phyloP scores from a whole-genome alignment of 257 asterid species.

The Prunella vulgaris region DNA sequence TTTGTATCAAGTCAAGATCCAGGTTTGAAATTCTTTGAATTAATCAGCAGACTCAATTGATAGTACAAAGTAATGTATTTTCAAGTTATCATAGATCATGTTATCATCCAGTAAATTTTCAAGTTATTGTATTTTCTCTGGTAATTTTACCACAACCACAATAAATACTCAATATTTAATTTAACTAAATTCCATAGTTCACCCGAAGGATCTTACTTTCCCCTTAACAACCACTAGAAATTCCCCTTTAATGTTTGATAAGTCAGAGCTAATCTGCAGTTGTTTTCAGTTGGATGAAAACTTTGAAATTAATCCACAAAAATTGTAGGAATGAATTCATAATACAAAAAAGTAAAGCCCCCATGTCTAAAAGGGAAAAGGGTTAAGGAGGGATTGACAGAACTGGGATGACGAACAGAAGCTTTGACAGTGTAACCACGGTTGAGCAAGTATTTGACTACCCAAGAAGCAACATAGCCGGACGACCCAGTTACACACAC shows the following conservation, averaged over 20 bases:
- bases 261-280: too few relatives aligned
- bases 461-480: conserved; percentile 43
- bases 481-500: conserved; percentile 41
- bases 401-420: conserved; percentile 33
- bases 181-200: not conserved
- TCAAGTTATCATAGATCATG: not conserved
- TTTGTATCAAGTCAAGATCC: not conserved
- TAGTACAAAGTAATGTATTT: not conserved
- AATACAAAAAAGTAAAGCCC: too few relatives aligned
- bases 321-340: too few relatives aligned
- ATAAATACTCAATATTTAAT: not conserved
- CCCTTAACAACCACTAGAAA: not conserved
- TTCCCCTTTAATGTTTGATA: not conserved
- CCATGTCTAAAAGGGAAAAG: not conserved
- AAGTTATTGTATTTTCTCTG: not conserved
- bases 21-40: not conserved
- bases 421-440: conserved; percentile 42
- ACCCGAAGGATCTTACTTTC: not conserved
- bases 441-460: conserved; percentile 32
- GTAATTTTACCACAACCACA: not conserved
- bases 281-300: not conserved
- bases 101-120: not conserved
- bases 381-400: not conserved
- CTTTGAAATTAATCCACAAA: too few relatives aligned
- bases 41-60: not conserved